Conservation (phyloP, 2,329 filamentous ascomycete species). For the Pezizomycotina sp. region DNA sequence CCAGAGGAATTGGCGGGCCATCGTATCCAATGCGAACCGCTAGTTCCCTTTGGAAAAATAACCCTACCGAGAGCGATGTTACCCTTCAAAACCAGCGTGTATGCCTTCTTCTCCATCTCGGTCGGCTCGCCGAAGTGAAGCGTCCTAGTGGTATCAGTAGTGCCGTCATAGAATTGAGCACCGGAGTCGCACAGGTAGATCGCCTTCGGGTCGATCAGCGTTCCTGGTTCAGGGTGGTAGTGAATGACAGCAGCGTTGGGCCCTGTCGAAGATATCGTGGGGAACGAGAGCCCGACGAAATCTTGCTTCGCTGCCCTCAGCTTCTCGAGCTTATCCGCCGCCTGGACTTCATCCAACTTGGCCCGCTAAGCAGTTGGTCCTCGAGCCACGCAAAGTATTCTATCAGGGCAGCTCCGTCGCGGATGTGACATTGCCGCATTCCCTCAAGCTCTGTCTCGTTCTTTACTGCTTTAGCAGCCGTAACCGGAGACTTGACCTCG, state of each 20-base stretch:
- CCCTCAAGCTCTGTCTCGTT: slow-evolving; percentile 77
- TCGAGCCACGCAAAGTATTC: slow-evolving; percentile 97
- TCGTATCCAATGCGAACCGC: slow-evolving; percentile 77
- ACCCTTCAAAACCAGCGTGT: slow-evolving; percentile 88
- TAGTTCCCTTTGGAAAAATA: slow-evolving; percentile 87
- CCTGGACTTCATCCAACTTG: slow-evolving; percentile 70
- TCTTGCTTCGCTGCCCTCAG: slow-evolving; percentile 42
- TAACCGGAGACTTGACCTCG: slow-evolving; percentile 70
- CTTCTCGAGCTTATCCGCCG: slow-evolving; percentile 76
- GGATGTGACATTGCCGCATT: slow-evolving; percentile 85
- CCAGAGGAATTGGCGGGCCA: slow-evolving; percentile 88
- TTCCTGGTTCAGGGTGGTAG: slow-evolving; percentile 73
- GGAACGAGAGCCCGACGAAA: slow-evolving; percentile 82
- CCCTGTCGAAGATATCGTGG: slow-evolving; percentile 89
- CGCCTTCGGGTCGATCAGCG: slow-evolving; percentile 60
- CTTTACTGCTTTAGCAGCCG: slow-evolving; percentile 86
- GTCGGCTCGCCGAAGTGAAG: slow-evolving; percentile 79
- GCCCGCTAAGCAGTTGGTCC: slow-evolving; percentile 60
- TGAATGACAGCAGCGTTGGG: slow-evolving; percentile 89
- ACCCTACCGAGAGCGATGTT: slow-evolving; percentile 75
- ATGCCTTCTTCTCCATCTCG: slow-evolving; percentile 68
- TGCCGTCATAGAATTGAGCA: slow-evolving; percentile 89
- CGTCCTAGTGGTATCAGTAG: slow-evolving; percentile 87
- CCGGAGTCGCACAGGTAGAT: slow-evolving; percentile 95
- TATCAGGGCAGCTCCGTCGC: slow-evolving; percentile 77